A percentile compares a stretch with the other conserved stretches of the same genome.
Evolutionary conservation across 2,329 filamentous ascomycete species (phyloP).

Genomic region (Ophiocordyceps camponoti-saundersi): DNA sequence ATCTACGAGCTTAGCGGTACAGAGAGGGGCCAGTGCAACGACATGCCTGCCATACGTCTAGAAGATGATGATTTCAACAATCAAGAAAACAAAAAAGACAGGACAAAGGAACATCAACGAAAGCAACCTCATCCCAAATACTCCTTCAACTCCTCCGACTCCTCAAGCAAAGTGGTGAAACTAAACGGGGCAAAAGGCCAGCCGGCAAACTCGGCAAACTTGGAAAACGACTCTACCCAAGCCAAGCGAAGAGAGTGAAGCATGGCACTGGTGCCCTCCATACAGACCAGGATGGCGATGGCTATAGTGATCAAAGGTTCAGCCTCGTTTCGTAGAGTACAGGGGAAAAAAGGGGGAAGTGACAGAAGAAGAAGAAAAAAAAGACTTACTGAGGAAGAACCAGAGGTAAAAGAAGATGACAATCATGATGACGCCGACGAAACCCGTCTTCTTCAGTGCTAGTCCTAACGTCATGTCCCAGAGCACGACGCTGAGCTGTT

Average conservation of each 20-base stretch:
- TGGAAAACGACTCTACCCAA: slow-evolving; percentile 96
- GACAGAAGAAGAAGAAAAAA: background rate
- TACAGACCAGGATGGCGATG: slow-evolving; percentile 59
- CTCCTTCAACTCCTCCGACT: slow-evolving; percentile 49
- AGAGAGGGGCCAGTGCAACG: no score
- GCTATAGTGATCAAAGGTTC: no score
- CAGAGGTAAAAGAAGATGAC: slow-evolving; percentile 74
- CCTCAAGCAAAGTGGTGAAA: slow-evolving; percentile 69
- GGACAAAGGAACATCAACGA: background rate
- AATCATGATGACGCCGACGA: slow-evolving; percentile 59
- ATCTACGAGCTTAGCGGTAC: no score
- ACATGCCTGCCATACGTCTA: background rate
- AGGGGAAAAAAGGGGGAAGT: background rate
- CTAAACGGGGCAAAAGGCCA: slow-evolving; percentile 80
- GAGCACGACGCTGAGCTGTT: slow-evolving; percentile 88
- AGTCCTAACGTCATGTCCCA: slow-evolving; percentile 90
- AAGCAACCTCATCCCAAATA: slow-evolving; percentile 25
- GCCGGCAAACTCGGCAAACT: slow-evolving; percentile 86
- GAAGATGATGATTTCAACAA: background rate
- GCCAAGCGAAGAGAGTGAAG: slow-evolving; percentile 80
- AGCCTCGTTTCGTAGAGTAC: slow-evolving; percentile 4
- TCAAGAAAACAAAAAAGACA: background rate
- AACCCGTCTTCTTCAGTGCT: slow-evolving; percentile 50
- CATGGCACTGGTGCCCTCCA: slow-evolving; percentile 96
- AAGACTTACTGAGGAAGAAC: slow-evolving; percentile 55